Percentiles rank a stretch among this genome's conserved stretches.
Evolutionary conservation across 345 rosid genomes (phyloP).

Genomic region (Excoecaria cochinchinensis): DNA sequence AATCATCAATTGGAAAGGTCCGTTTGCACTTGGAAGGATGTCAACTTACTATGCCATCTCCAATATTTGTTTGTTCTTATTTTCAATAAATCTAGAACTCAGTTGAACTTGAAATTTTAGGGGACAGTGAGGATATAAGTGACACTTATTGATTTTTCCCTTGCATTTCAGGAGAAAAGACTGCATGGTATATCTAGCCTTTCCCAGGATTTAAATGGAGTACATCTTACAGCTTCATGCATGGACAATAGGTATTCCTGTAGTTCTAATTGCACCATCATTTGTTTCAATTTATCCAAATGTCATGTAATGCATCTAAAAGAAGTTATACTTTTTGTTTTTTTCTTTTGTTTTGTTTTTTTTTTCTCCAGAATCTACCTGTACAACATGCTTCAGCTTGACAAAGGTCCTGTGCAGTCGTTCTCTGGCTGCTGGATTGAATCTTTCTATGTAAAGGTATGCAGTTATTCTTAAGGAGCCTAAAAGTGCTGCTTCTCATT

Average conservation of each 20-base stretch:
- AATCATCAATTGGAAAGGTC: conserved; percentile 57
- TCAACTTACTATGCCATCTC: not conserved
- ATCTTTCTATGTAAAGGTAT: conserved; percentile 89
- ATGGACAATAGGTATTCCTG: conserved; percentile 71
- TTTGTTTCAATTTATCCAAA: not conserved
- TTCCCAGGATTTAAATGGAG: conserved; percentile 83
- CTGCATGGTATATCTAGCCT: conserved; percentile 80
- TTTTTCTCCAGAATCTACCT: conserved; percentile 54
- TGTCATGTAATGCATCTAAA: not conserved
- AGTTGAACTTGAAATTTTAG: not conserved
- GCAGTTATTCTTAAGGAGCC: conserved; percentile 2
- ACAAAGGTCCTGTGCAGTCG: conserved; percentile 64
- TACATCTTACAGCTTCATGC: conserved; percentile 82
- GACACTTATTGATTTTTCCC: not conserved
- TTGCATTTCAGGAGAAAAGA: conserved; percentile 53
- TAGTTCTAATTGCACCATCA: not conserved
- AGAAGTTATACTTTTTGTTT: not conserved
- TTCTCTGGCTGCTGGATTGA: conserved; percentile 75
- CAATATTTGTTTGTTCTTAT: not conserved
- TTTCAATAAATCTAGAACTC: not conserved
- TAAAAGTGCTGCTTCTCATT: not conserved
- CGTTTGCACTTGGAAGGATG: conserved; percentile 12
- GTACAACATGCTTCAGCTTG: conserved; percentile 74
- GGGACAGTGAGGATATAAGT: not conserved
- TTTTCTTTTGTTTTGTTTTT: conserved; percentile 1